phyloP scores from a whole-genome alignment of 2,329 filamentous ascomycete genomes.

The Talaromyces amestolkiae region DNA sequence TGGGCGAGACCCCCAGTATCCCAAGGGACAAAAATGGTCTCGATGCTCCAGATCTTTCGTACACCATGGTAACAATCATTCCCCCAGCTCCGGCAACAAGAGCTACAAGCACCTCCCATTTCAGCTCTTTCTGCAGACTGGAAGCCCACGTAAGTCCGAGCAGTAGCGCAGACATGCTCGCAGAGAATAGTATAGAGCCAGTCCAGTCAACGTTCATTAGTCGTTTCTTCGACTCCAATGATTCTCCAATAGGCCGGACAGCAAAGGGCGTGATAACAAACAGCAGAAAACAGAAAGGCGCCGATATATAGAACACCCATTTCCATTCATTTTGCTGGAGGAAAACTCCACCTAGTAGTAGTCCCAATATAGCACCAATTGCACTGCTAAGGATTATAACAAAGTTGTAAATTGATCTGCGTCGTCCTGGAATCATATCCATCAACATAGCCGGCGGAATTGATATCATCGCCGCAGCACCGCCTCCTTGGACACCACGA shows the following conservation, averaged over 20 bases:
- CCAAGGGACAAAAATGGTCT: conserved; percentile 9
- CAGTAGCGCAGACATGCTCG: conserved; percentile 8
- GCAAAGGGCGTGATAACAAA: conserved; percentile 1
- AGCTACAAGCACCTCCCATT: conserved; percentile 5
- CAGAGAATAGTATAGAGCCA: conserved; percentile 11
- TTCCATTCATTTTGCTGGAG: conserved; percentile 10
- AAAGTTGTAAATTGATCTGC: conserved; percentile 12
- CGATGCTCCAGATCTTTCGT: conserved; percentile 14
- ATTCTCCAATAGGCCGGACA: conserved; percentile 11
- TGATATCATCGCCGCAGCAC: conserved; percentile 12
- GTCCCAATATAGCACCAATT: conserved; percentile 7
- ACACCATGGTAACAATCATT: conserved; percentile 7
- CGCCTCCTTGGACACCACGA: conserved; percentile 14
- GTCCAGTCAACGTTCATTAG: conserved; percentile 19
- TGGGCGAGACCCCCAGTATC: conserved; percentile 1
- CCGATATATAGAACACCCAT: conserved; percentile 19
- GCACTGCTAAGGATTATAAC: conserved; percentile 4
- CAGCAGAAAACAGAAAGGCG: conserved; percentile 11
- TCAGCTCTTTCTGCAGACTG: background rate
- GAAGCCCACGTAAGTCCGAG: conserved; percentile 14
- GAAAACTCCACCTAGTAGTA: background rate
- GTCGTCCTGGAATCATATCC: conserved; percentile 7
- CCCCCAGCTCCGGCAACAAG: conserved; percentile 8
- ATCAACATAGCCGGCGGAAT: conserved; percentile 6
- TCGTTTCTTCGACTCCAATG: background rate